Evolutionary conservation across 1,284 basidiomycete genomes (phyloP), one percentile per base, ranked within the genome.

Genomic region (Boletellus deceptivus): DNA sequence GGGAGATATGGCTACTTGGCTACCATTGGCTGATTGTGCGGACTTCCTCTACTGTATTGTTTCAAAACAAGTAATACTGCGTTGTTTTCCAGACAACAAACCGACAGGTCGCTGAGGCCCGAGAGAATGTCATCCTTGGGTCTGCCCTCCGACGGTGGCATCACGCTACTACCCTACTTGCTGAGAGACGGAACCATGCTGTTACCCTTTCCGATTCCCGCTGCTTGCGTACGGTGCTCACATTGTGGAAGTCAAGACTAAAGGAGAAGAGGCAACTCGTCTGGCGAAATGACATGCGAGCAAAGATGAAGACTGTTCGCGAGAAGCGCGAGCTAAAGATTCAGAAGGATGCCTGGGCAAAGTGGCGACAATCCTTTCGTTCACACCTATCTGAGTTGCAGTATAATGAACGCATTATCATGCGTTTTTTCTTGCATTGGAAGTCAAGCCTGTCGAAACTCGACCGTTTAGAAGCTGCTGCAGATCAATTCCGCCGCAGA

Each of bases 21-120:
- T 78, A 78, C 59, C 64, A 78, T 38, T 90, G 89, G 88, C 79
- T 87, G 56, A 69, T 75, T 55, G 89, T 91, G 67, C 55, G 86
- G 73, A 50, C 25, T 52, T 51, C 49, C 36, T 45, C 53, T 50
- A 47, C 46, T 55, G 46, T 44, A 43, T 47, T 29, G 42, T 46
- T 51, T 52, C 44, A 53, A 44, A 46, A 57, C 49, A 51, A 37
- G 47, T 48, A 54, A 56, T 17, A 27, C 55, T 34, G 27, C 43
- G 49, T 55, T 45, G 45, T 50, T 49, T 53, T 56, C 18, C 49
- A 88, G 85, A 82, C 76, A 16, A 86, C 84, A n/a, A 72, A 78
- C 55, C 68, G 74, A 46, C 83, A 89, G 63, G 77, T 89, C 40
- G 70, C 69, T 27, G 72, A 82, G 52, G 77, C 78, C 35, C 74